phyloP scores from a whole-genome alignment of 2,329 filamentous ascomycete genomes.

The Pezicula rhizophila region DNA sequence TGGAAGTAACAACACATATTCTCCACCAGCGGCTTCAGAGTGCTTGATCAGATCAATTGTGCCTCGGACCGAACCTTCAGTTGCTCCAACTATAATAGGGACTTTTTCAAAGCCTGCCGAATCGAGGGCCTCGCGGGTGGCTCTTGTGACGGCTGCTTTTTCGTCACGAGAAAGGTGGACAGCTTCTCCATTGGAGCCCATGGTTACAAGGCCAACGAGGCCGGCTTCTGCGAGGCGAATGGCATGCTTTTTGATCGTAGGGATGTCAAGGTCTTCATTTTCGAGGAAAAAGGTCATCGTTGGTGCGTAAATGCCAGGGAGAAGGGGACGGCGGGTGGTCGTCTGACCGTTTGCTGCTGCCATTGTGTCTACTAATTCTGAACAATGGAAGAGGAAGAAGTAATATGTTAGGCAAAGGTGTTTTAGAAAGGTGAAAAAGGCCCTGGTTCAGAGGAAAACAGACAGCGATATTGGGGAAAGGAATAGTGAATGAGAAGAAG shows the following conservation, averaged over 20 bases:
- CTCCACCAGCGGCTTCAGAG: slow-evolving; percentile 62
- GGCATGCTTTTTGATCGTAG: slow-evolving; percentile 73
- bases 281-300: slow-evolving; percentile 87
- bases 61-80: slow-evolving; percentile 73
- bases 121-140: slow-evolving; percentile 76
- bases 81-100: slow-evolving; percentile 79
- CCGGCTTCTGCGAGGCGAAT: slow-evolving; percentile 72
- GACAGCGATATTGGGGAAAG: too few species aligned
- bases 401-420: not conserved
- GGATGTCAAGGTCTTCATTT: slow-evolving; percentile 79
- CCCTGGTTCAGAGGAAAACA: too few species aligned
- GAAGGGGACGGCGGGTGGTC: slow-evolving; percentile 50
- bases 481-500: too few species aligned
- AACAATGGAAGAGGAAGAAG: not conserved
- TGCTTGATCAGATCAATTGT: slow-evolving; percentile 71
- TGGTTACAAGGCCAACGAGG: slow-evolving; percentile 74
- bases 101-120: slow-evolving; percentile 68
- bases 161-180: slow-evolving; percentile 77
- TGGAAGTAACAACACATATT: slow-evolving; percentile 74
- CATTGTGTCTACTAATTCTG: not conserved
- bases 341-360: slow-evolving; percentile 26
- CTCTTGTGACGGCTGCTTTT: slow-evolving; percentile 66
- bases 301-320: slow-evolving; percentile 79
- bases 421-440: too few species aligned
- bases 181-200: slow-evolving; percentile 89